Percentiles rank a stretch among this genome's conserved stretches.
phyloP scores from a whole-genome alignment of 164 flowering plant species.

The Vitis cinerea region DNA sequence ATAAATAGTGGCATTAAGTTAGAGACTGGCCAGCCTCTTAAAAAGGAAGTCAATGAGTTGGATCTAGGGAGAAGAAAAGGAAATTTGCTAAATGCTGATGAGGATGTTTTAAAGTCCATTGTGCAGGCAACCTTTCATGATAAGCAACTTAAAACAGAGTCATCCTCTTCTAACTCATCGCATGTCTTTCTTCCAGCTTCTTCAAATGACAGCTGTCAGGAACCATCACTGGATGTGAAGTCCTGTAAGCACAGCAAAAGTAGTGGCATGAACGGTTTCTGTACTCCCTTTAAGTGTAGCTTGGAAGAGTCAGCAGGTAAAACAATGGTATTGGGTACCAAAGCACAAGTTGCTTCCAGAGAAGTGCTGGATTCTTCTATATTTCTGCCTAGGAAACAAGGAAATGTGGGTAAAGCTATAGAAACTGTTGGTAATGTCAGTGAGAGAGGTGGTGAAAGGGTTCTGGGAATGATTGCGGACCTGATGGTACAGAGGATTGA shows the following conservation, averaged over 20 bases:
- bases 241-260: constrained; percentile 1
- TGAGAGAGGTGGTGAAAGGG: constrained; percentile 3
- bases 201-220: constrained; percentile 18
- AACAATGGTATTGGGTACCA: neutral
- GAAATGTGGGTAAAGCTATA: neutral
- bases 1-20: neutral
- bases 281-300: constrained; percentile 1
- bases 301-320: constrained; percentile 8
- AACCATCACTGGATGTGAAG: constrained; percentile 7
- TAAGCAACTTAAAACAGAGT: constrained; percentile 13
- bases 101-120: constrained; percentile 6
- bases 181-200: constrained; percentile 11
- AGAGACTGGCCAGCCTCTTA: constrained; percentile 2
- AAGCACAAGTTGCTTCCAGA: neutral
- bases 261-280: constrained; percentile 2
- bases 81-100: neutral
- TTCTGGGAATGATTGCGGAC: neutral
- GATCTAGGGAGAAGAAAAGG: neutral
- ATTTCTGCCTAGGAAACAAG: neutral
- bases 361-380: neutral
- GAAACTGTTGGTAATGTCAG: neutral
- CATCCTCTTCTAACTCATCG: constrained; percentile 17
- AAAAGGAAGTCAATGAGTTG: neutral
- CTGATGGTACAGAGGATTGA: neutral
- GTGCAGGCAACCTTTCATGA: neutral